phyloP scores from a whole-genome alignment of 768 basidiomycete species.

The Russula griseocarnosa region DNA sequence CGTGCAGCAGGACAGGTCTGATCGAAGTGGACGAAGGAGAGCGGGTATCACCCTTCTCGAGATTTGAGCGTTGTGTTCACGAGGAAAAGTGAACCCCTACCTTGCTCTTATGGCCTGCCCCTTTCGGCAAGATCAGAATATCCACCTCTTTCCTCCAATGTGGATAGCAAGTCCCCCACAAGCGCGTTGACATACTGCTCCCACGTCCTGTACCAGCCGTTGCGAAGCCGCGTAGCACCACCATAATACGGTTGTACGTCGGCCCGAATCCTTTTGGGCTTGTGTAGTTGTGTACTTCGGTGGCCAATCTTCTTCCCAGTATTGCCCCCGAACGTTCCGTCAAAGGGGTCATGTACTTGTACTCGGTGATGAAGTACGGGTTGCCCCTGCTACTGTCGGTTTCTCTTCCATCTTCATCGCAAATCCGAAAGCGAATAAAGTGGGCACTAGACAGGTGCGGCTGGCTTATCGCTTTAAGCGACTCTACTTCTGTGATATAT shows the following conservation, averaged over 20 bases:
- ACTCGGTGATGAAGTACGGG: conserved; percentile 72
- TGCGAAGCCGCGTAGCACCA: conserved; percentile 62
- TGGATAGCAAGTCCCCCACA: conserved; percentile 54
- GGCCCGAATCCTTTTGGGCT: conserved; percentile 61
- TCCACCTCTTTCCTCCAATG: conserved; percentile 40
- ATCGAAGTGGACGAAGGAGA: conserved; percentile 56
- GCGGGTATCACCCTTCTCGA: conserved; percentile 47
- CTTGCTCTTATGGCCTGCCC: conserved; percentile 47
- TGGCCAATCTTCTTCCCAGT: conserved; percentile 61
- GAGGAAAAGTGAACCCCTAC: conserved; percentile 32
- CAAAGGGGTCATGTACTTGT: conserved; percentile 55
- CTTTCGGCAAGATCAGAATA: conserved; percentile 49
- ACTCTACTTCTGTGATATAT: conserved; percentile 63
- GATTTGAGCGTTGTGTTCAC: background rate
- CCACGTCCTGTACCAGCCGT: conserved; percentile 74
- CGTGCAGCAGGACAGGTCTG: conserved; percentile 68
- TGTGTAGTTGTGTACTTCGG: conserved; percentile 57
- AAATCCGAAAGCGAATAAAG: conserved; percentile 49
- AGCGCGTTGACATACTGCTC: conserved; percentile 60
- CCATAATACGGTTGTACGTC: conserved; percentile 65
- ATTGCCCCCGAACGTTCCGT: conserved; percentile 42
- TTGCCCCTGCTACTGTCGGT: conserved; percentile 35
- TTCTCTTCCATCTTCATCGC: conserved; percentile 32
- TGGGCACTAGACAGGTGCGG: conserved; percentile 64
- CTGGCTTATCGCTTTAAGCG: conserved; percentile 57